Evolutionary conservation across 164 flowering plant genomes (phyloP).

Genomic region (Magnolia kwangsiensis): DNA sequence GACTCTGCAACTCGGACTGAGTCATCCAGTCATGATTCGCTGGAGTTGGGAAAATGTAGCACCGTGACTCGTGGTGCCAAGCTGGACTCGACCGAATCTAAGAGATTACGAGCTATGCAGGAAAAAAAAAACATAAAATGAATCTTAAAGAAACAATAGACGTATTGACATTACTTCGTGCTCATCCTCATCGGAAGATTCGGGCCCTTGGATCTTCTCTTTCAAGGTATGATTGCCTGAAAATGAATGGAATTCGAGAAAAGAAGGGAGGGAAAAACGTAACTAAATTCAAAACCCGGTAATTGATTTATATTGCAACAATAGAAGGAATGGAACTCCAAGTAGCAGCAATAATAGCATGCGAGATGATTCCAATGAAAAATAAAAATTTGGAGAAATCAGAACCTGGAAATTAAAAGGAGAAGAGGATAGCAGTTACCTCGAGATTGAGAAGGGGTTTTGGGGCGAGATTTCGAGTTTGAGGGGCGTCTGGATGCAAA

Average conservation of each 20-base stretch:
- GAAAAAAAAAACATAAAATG: no score
- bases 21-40: background rate
- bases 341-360: background rate
- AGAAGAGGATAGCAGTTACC: conserved; percentile 26
- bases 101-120: no score
- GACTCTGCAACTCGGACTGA: background rate
- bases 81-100: background rate
- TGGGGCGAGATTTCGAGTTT: conserved; percentile 6
- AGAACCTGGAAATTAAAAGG: background rate
- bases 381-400: background rate
- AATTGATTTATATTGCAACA: background rate
- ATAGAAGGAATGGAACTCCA: background rate
- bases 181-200: conserved; percentile 56
- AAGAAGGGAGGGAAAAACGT: background rate
- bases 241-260: background rate
- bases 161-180: conserved; percentile 39
- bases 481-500: conserved; percentile 27
- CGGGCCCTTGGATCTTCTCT: conserved; percentile 20
- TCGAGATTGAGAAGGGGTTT: conserved; percentile 12
- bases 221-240: conserved; percentile 26
- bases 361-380: background rate
- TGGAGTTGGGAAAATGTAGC: background rate
- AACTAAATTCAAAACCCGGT: background rate
- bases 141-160: background rate
- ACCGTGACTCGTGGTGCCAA: background rate